Percentiles rank a stretch among this genome's conserved stretches.
phyloP scores from a whole-genome alignment of 495 filamentous ascomycete species.

The Podospora pseudopauciseta region DNA sequence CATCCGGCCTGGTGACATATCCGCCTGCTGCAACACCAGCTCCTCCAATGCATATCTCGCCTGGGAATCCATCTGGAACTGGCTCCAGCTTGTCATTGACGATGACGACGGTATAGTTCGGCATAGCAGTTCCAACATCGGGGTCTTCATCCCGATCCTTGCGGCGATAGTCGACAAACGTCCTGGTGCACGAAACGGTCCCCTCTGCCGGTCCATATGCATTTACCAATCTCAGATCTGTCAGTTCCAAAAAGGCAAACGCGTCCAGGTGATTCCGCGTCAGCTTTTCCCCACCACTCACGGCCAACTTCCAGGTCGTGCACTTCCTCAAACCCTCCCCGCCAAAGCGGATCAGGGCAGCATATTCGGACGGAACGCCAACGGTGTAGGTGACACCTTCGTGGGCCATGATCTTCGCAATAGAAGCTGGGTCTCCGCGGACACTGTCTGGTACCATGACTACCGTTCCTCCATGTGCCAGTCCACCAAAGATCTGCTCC shows the following conservation, averaged over 20 bases:
- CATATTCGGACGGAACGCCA: constrained; percentile 22
- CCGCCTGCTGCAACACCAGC: constrained; percentile 21
- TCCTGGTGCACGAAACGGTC: background rate
- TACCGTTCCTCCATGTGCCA: constrained; percentile 17
- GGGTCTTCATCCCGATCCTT: constrained; percentile 2
- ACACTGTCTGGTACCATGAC: constrained; percentile 9
- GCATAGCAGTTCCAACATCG: background rate
- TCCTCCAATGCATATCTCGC: constrained; percentile 34
- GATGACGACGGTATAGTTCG: constrained; percentile 37
- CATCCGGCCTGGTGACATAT: constrained; percentile 23
- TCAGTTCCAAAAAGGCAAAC: constrained; percentile 4
- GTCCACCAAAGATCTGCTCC: constrained; percentile 18
- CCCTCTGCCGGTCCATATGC: constrained; percentile 25
- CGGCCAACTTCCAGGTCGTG: constrained; percentile 5
- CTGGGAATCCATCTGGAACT: constrained; percentile 29
- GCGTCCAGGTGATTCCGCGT: background rate
- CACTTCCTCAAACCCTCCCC: background rate
- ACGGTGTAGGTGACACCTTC: constrained; percentile 18
- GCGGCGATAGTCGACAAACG: background rate
- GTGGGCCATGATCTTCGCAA: constrained; percentile 12
- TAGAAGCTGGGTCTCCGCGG: constrained; percentile 14
- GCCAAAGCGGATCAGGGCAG: constrained; percentile 12
- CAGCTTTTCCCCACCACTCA: constrained; percentile 16
- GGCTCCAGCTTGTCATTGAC: constrained; percentile 38
- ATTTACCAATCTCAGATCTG: constrained; percentile 19